Evolutionary conservation across 129 eudicot species (phyloP).

Genomic region (Saussurea involucrata): DNA sequence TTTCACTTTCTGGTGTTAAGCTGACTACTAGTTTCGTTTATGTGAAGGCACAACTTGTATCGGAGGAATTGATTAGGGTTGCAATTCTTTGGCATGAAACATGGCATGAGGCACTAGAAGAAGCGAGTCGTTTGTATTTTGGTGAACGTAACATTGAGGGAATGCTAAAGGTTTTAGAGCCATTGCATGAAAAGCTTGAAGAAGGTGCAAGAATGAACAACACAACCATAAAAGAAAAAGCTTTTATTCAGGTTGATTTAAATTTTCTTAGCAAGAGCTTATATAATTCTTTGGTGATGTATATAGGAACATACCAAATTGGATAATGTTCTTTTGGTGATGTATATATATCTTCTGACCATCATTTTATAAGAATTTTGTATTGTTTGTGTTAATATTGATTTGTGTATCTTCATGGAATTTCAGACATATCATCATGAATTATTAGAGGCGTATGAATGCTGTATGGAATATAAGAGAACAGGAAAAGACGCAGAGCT

Average conservation of each 20-base stretch:
- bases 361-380: neutral
- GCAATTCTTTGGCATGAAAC: conserved; percentile 98
- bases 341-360: neutral
- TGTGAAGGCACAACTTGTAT: conserved; percentile 94
- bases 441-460: conserved; percentile 87
- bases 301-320: neutral
- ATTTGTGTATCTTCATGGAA: conserved; percentile 18
- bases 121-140: conserved; percentile 95
- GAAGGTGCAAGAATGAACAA: conserved; percentile 74
- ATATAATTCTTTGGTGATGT: neutral
- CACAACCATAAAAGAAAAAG: conserved; percentile 78
- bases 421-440: conserved; percentile 84
- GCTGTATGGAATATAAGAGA: conserved; percentile 87
- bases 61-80: conserved; percentile 94
- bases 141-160: conserved; percentile 96
- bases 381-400: conserved; percentile 3
- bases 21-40: conserved; percentile 26
- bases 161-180: conserved; percentile 91
- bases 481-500: conserved; percentile 98
- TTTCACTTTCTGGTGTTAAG: conserved; percentile 7
- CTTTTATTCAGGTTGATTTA: conserved; percentile 80
- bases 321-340: neutral
- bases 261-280: neutral
- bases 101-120: conserved; percentile 99
- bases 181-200: conserved; percentile 93